These are phyloP conservation scores for Taphrina betulina DNA, from an alignment of 1,139 yeast genomes.

Conservation along the genomic window DNA sequence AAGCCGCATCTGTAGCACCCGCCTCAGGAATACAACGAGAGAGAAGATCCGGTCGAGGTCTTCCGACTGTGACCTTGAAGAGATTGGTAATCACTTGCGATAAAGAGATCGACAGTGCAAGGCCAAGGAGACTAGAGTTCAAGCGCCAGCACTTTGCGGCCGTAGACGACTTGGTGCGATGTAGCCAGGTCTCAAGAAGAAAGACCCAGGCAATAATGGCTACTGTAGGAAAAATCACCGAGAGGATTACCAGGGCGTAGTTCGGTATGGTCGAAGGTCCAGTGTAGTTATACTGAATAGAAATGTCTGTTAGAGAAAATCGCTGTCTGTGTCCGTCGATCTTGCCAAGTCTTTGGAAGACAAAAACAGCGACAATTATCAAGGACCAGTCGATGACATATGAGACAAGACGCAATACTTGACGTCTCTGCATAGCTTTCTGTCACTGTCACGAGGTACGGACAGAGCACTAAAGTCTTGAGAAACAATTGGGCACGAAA, in stretches of 20 bases:
- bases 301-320: constrained; percentile 57
- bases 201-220: constrained; percentile 46
- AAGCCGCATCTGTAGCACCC: constrained; percentile 10
- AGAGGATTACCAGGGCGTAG: constrained; percentile 46
- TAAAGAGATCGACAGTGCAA: constrained; percentile 53
- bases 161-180: background rate
- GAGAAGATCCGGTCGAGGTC: constrained; percentile 76
- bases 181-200: constrained; percentile 40
- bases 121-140: constrained; percentile 57
- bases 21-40: constrained; percentile 62
- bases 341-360: constrained; percentile 50
- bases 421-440: background rate
- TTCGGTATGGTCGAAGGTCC: constrained; percentile 60
- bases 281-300: constrained; percentile 73
- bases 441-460: too few species aligned
- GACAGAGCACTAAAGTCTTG: too few species aligned
- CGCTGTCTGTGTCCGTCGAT: constrained; percentile 45
- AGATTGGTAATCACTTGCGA: constrained; percentile 61
- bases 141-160: constrained; percentile 41
- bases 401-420: background rate
- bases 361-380: constrained; percentile 31
- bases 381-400: constrained; percentile 37
- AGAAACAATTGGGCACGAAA: too few species aligned
- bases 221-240: constrained; percentile 49
- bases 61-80: constrained; percentile 68